phyloP scores from a whole-genome alignment of 2,329 filamentous ascomycete genomes.

The Calonectria pteridis region DNA sequence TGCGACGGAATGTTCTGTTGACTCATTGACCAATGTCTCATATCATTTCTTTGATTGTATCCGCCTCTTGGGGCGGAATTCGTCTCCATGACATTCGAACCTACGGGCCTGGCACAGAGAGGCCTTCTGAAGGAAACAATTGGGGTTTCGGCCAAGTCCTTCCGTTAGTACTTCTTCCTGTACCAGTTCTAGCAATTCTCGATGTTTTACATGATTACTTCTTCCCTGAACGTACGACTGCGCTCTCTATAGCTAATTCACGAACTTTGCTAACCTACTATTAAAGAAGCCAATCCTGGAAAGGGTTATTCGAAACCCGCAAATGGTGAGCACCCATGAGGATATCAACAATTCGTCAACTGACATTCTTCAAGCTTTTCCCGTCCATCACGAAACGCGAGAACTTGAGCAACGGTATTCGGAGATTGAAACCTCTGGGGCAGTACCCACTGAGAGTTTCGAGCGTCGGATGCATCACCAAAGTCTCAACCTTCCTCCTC shows the following conservation, averaged over 20 bases:
- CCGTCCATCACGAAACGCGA: background rate
- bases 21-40: background rate
- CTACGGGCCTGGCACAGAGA: background rate
- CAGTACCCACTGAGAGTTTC: background rate
- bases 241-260: too few relatives aligned
- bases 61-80: background rate
- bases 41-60: background rate
- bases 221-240: background rate
- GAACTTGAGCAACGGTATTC: background rate
- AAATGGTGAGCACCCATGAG: background rate
- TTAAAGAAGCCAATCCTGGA: background rate
- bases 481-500: background rate
- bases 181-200: background rate
- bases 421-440: background rate
- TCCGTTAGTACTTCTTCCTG: background rate
- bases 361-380: background rate
- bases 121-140: background rate
- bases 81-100: background rate
- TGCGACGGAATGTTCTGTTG: background rate
- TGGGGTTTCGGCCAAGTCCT: constrained; percentile 3
- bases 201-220: background rate
- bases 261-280: background rate
- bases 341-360: background rate
- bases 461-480: background rate
- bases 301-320: background rate